Evolutionary conservation across 2,329 filamentous ascomycete species (phyloP), one percentile per base, ranked within the genome.

Genomic region (Eutypa lata): DNA sequence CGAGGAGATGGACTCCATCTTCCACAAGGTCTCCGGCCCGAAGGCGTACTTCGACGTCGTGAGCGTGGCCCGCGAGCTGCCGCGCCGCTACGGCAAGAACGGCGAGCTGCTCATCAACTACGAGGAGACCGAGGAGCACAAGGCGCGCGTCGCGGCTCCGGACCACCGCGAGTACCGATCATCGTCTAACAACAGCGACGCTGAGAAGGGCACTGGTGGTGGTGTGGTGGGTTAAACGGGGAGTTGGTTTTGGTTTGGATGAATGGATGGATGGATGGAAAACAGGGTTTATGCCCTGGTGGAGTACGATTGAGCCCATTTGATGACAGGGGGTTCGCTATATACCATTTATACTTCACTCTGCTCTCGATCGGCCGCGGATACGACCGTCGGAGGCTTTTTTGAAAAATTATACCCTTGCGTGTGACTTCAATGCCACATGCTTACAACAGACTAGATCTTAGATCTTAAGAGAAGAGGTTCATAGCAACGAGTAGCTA

Each of bases 1-100:
- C 19, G 84, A 88, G 66, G 84, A 87, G 64, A 87, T 88, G 79
- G 84, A 87, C 60, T 71, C 69, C 59, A 85, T 87, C 61, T 86
- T 86, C 70, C 76, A 79, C 57, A 82, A 83, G 62, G 78, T 79
- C 1, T 70, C 71, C 21, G 79, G 80, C 3, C 55, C 57, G 57
- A 59, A 56, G 53, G 73, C 69, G 28, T 71, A 69, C 56, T 69
- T 78, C 49, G 64, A 68, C 16, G 72, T 78, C 13, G 76, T 79
- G 13, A 54, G 62, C 22, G 64, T 71, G 16, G 76, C 76, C 2
- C 61, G 62, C 33, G 64, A 77, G 7, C 80, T 83, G 67, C 82
- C 82, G 1, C 72, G 71, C 5, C 74, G 79, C 37, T 85, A 84
- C 60, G 81, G 80, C 54, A 82, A 80, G 72, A 75, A 84, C 53